Evolutionary conservation across 805 yeast genomes (phyloP).

Genomic region (Schwanniomyces sp.): DNA sequence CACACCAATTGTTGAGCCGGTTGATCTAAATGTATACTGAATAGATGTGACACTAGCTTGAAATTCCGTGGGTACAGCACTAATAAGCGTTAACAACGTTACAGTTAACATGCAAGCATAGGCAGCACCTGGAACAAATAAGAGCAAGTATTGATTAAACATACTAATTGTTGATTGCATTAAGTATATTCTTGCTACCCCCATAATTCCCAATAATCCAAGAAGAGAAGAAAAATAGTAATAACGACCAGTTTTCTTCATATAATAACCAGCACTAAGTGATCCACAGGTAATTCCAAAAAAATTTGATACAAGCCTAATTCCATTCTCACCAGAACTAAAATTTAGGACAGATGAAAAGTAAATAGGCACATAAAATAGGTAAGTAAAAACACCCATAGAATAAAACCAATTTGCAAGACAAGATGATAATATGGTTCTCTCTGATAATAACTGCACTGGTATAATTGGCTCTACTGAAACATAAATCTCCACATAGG

Average conservation of each 20-base stretch:
- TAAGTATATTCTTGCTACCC: constrained; percentile 36
- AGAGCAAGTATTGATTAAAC: constrained; percentile 21
- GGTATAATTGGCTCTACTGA: constrained; percentile 71
- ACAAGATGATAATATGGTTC: constrained; percentile 63
- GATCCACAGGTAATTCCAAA: constrained; percentile 69
- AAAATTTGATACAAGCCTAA: constrained; percentile 63
- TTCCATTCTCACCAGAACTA: constrained; percentile 56
- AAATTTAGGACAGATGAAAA: constrained; percentile 54
- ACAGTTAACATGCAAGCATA: constrained; percentile 68
- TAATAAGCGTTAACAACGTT: constrained; percentile 68
- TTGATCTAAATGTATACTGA: constrained; percentile 81
- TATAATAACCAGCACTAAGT: constrained; percentile 60
- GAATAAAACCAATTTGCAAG: constrained; percentile 68
- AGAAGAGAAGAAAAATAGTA: constrained; percentile 42
- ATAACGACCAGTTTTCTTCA: constrained; percentile 67
- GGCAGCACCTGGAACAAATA: constrained; percentile 60
- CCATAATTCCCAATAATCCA: constrained; percentile 45
- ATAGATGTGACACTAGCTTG: constrained; percentile 88
- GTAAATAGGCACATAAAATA: constrained; percentile 71
- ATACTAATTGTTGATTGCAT: constrained; percentile 16
- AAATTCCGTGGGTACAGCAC: constrained; percentile 62
- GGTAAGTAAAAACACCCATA: constrained; percentile 60
- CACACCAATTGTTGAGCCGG: constrained; percentile 81
- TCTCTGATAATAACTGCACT: constrained; percentile 50
- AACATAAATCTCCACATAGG: constrained; percentile 47